Evolutionary conservation across 2,329 filamentous ascomycete genomes (phyloP).

Genomic region (Trichoderma semiorbis): DNA sequence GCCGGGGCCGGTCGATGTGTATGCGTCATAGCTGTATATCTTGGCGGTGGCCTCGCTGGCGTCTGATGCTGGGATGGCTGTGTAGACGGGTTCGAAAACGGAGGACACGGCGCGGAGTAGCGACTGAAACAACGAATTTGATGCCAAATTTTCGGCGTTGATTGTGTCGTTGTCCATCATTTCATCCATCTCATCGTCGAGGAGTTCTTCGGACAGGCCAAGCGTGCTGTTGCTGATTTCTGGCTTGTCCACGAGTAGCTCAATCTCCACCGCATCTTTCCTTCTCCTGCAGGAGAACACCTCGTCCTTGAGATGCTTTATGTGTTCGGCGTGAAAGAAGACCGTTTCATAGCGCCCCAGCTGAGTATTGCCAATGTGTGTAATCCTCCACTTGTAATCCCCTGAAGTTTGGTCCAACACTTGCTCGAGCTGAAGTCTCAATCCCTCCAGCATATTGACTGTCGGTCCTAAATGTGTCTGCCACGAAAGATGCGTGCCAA

Average conservation of each 20-base stretch:
- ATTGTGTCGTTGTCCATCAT: constrained; percentile 7
- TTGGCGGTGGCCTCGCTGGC: constrained; percentile 30
- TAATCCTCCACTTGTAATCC: constrained; percentile 63
- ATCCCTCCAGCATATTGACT: constrained; percentile 51
- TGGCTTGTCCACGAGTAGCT: constrained; percentile 48
- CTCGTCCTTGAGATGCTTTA: constrained; percentile 74
- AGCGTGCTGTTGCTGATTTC: constrained; percentile 16
- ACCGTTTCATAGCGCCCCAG: constrained; percentile 86
- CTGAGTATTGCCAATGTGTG: constrained; percentile 74
- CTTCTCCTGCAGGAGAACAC: constrained; percentile 80
- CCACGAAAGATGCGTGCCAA: constrained; percentile 35
- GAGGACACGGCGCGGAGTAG: constrained; percentile 46
- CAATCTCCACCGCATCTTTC: constrained; percentile 66
- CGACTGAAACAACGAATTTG: constrained; percentile 45
- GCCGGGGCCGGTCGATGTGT: constrained; percentile 52
- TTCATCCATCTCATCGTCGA: background rate
- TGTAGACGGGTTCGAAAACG: constrained; percentile 38
- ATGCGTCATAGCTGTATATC: constrained; percentile 50
- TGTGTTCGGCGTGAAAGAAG: constrained; percentile 71
- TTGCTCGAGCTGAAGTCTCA: constrained; percentile 64
- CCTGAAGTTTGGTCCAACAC: constrained; percentile 49
- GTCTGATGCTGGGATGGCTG: constrained; percentile 30
- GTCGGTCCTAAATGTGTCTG: constrained; percentile 40
- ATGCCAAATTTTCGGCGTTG: constrained; percentile 21
- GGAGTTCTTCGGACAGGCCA: background rate